Evolutionary conservation across 108 stramenopile genomes (phyloP).

Genomic region (Mediolabrus comicus): DNA sequence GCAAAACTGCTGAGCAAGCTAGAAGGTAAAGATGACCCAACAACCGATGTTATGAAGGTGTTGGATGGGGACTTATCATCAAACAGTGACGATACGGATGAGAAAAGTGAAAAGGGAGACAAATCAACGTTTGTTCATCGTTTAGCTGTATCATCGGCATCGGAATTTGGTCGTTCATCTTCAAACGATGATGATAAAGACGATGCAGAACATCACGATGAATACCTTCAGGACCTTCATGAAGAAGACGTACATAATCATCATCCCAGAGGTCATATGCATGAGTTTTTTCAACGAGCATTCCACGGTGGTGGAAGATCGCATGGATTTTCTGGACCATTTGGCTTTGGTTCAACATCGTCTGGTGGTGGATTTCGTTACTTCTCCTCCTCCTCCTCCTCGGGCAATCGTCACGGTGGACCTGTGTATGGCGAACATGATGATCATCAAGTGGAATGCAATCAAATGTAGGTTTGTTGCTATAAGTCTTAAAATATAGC

Average conservation of each 20-base stretch:
- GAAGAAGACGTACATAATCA: background rate
- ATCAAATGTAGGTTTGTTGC: constrained; percentile 25
- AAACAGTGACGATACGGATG: background rate
- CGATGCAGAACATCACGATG: background rate
- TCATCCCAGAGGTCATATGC: background rate
- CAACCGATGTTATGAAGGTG: background rate
- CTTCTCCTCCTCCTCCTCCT: background rate
- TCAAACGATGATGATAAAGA: background rate
- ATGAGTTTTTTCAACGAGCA: background rate
- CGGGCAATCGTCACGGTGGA: background rate
- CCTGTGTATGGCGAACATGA: constrained; percentile 1
- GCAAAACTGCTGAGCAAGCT: constrained; percentile 56
- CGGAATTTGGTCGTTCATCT: background rate
- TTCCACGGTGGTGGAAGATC: background rate
- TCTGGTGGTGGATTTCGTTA: background rate
- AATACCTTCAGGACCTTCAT: background rate
- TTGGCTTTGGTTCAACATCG: background rate
- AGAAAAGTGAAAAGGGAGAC: background rate
- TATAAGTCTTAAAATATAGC: too few relatives aligned
- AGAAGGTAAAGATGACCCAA: constrained; percentile 40
- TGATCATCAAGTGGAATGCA: constrained; percentile 26
- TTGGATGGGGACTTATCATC: background rate
- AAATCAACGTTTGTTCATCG: background rate
- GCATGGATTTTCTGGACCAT: background rate
- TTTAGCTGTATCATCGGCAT: background rate